These are phyloP conservation scores for Boletus subcaerulescens DNA, from an alignment of 768 basidiomycete genomes.

Conservation along the genomic window DNA sequence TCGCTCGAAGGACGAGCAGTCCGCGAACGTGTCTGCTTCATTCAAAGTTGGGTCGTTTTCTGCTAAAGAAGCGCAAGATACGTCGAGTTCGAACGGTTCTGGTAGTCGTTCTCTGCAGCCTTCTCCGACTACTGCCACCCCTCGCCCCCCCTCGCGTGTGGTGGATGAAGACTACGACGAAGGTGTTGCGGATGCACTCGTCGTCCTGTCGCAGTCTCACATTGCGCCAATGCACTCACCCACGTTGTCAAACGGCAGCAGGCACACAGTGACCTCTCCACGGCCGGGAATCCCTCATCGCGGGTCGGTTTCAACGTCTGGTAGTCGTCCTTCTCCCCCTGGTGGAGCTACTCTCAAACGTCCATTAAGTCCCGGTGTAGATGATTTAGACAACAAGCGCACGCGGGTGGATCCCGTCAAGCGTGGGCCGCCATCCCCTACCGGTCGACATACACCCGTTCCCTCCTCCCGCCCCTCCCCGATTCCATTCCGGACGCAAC, in stretches of 20 bases:
- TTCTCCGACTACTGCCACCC: slow-evolving; percentile 61
- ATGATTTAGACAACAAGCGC: slow-evolving; percentile 63
- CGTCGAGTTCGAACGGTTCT: slow-evolving; percentile 62
- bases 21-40: slow-evolving; percentile 30
- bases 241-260: slow-evolving; percentile 55
- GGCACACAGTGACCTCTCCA: slow-evolving; percentile 47
- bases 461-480: slow-evolving; percentile 67
- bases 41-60: slow-evolving; percentile 35
- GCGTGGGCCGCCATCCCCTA: slow-evolving; percentile 51
- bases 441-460: slow-evolving; percentile 52
- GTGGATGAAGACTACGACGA: slow-evolving; percentile 96
- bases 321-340: slow-evolving; percentile 64
- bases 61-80: slow-evolving; percentile 54
- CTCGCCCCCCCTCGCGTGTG: slow-evolving; percentile 59
- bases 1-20: slow-evolving; percentile 43
- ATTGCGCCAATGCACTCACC: slow-evolving; percentile 45
- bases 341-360: slow-evolving; percentile 55
- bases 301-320: slow-evolving; percentile 64
- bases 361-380: slow-evolving; percentile 63
- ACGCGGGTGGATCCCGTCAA: slow-evolving; percentile 54
- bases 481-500: slow-evolving; percentile 70
- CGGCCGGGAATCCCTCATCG: slow-evolving; percentile 52
- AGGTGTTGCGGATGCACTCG: slow-evolving; percentile 81
- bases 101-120: slow-evolving; percentile 65
- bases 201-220: slow-evolving; percentile 56